phyloP scores from a whole-genome alignment of 495 filamentous ascomycete genomes.

The Penicillium canescens region DNA sequence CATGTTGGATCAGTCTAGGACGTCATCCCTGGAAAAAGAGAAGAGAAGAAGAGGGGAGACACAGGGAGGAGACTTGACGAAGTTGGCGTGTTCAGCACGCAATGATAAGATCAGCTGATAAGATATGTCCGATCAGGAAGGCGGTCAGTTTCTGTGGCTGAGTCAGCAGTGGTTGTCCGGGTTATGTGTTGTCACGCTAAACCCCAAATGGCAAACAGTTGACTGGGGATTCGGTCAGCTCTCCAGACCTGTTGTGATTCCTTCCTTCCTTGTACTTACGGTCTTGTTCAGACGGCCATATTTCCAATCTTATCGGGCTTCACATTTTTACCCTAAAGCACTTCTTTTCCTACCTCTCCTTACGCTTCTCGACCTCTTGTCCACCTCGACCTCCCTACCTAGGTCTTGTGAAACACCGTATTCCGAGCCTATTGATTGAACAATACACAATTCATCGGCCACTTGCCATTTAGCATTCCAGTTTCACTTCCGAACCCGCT shows the following conservation, averaged over 20 bases:
- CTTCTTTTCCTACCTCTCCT: conserved; percentile 10
- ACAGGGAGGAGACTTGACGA: neutral
- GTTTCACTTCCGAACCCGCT: conserved; percentile 10
- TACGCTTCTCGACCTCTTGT: conserved; percentile 10
- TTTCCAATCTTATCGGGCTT: conserved; percentile 11
- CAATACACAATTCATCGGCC: neutral
- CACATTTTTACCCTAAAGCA: conserved; percentile 9
- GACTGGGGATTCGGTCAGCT: conserved; percentile 25
- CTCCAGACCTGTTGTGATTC: conserved; percentile 20
- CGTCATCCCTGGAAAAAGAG: neutral
- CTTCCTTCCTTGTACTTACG: conserved; percentile 15
- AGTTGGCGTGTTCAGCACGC: neutral
- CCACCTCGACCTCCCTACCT: neutral
- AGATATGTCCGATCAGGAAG: conserved; percentile 16
- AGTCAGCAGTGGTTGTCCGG: conserved; percentile 43
- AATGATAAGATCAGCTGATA: conserved; percentile 21
- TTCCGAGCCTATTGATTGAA: conserved; percentile 1
- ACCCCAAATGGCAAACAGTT: conserved; percentile 42
- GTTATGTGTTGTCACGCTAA: conserved; percentile 44
- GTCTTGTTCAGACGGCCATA: conserved; percentile 7
- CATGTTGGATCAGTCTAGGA: conserved; percentile 12
- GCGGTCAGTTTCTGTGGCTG: conserved; percentile 23
- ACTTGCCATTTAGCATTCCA: conserved; percentile 16
- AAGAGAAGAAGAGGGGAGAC: neutral
- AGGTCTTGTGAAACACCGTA: conserved; percentile 3